Percentiles rank a stretch among this genome's conserved stretches.
Conservation (phyloP, 345 rosid species). For the Euphorbia peplus region DNA sequence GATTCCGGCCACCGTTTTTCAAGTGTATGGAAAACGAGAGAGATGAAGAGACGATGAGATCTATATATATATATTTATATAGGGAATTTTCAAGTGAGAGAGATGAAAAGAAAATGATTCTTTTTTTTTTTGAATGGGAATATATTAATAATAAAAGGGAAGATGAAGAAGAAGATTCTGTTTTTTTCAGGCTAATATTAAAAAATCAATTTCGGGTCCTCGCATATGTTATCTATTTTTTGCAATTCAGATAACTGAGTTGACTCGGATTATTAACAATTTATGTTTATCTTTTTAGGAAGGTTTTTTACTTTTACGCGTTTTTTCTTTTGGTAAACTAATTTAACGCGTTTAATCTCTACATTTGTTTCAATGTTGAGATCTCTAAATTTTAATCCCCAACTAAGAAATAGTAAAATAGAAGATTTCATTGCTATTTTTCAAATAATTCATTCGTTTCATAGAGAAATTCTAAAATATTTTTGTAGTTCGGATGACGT, state of each 20-base stretch:
- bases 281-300: not conserved
- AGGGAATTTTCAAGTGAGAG: slow-evolving; percentile 17
- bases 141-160: not conserved
- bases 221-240: slow-evolving; percentile 56
- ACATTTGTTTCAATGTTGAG: too few species aligned
- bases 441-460: too few species aligned
- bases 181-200: slow-evolving; percentile 12
- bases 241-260: not conserved
- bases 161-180: slow-evolving; percentile 24
- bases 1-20: not conserved
- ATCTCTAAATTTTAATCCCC: too few species aligned
- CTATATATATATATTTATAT: slow-evolving; percentile 25
- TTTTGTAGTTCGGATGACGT: too few species aligned
- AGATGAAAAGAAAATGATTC: slow-evolving; percentile 9
- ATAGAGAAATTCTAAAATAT: too few species aligned
- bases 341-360: too few species aligned
- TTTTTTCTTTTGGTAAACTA: not conserved
- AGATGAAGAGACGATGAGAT: slow-evolving; percentile 27
- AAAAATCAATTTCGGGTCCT: slow-evolving; percentile 51
- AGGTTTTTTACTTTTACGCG: too few species aligned
- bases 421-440: too few species aligned
- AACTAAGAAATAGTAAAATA: too few species aligned
- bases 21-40: not conserved
- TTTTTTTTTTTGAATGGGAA: not conserved
- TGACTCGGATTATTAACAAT: not conserved